phyloP scores from a whole-genome alignment of 2,329 filamentous ascomycete species.

The Penicillium sumatraense region DNA sequence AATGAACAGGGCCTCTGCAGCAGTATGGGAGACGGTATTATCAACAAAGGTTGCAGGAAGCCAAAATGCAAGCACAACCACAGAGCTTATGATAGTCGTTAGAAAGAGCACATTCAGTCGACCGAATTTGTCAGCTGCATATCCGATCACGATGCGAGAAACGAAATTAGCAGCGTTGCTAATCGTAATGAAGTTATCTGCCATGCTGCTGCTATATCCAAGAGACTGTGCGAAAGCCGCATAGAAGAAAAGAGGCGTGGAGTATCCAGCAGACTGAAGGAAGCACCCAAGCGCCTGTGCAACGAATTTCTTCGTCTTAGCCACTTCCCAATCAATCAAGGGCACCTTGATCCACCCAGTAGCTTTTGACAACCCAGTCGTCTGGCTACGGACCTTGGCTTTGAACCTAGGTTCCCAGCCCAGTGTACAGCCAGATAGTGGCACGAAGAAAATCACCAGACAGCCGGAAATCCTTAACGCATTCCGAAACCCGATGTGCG shows the following conservation, averaged over 20 bases:
- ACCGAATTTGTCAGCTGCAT: conserved; percentile 44
- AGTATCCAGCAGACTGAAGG: conserved; percentile 46
- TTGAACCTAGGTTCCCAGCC: conserved; percentile 37
- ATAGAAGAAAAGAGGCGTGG: conserved; percentile 47
- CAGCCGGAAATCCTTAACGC: conserved; percentile 40
- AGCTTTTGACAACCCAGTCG: conserved; percentile 15
- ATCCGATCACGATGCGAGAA: conserved; percentile 45
- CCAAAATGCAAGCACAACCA: conserved; percentile 34
- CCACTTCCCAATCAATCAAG: conserved; percentile 37
- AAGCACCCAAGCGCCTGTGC: conserved; percentile 43
- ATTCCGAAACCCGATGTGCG: conserved; percentile 43
- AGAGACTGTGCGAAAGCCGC: conserved; percentile 46
- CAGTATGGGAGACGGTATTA: conserved; percentile 8
- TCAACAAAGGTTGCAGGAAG: conserved; percentile 27
- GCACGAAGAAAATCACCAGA: conserved; percentile 35
- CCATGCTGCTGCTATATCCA: conserved; percentile 41
- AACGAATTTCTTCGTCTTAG: conserved; percentile 37
- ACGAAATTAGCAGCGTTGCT: conserved; percentile 49
- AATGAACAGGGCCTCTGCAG: conserved; percentile 35
- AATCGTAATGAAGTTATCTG: conserved; percentile 46
- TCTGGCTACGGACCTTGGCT: conserved; percentile 25
- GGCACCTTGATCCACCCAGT: conserved; percentile 32
- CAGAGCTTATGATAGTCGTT: conserved; percentile 36
- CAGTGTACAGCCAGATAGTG: conserved; percentile 29
- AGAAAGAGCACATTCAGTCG: conserved; percentile 48